Conservation (phyloP, 495 filamentous ascomycete genomes). For the Talaromyces nanjingensis region DNA sequence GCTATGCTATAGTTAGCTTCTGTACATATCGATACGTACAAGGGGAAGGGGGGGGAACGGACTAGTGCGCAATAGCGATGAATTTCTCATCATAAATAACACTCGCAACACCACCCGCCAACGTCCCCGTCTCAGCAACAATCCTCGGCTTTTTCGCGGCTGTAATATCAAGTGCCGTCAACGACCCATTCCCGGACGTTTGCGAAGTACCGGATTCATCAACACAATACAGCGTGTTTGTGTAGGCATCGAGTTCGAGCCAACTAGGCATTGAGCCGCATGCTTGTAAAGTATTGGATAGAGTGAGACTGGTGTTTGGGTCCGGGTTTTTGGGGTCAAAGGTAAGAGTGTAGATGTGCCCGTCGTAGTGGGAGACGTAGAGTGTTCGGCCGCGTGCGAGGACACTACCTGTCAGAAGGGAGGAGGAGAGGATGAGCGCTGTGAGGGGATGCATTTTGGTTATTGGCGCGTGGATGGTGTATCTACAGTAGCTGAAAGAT, state of each 20-base stretch:
- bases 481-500: background rate
- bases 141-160: background rate
- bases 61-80: conserved; percentile 27
- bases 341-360: conserved; percentile 47
- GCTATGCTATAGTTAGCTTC: conserved; percentile 15
- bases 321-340: conserved; percentile 25
- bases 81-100: conserved; percentile 30
- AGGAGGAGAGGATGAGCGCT: background rate
- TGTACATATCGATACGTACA: too few species aligned
- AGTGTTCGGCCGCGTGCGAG: conserved; percentile 31
- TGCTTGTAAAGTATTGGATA: conserved; percentile 28
- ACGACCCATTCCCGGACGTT: conserved; percentile 15
- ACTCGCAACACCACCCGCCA: conserved; percentile 33
- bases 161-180: conserved; percentile 12
- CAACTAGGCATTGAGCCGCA: conserved; percentile 54
- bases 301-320: conserved; percentile 23
- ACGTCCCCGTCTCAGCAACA: conserved; percentile 18
- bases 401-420: conserved; percentile 12
- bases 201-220: conserved; percentile 35
- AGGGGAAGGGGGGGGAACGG: too few species aligned
- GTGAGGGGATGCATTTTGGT: background rate
- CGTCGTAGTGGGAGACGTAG: conserved; percentile 56
- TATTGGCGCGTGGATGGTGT: background rate
- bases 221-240: conserved; percentile 50
- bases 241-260: conserved; percentile 48